Conservation (phyloP, 352 stramenopile species). For the Phytophthora parvispora region DNA sequence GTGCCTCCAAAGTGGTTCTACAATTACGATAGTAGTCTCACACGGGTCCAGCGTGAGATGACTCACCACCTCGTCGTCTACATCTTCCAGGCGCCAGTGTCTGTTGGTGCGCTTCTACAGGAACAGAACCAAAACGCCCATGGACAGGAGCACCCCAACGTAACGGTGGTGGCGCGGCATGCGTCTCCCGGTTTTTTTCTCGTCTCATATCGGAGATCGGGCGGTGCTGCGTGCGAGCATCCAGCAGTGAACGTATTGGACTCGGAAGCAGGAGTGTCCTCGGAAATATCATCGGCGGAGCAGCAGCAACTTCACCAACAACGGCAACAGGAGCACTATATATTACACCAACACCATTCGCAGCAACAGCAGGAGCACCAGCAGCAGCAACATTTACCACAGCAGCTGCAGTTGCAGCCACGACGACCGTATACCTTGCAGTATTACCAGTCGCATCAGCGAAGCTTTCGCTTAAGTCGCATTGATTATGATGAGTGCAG, state of each 20-base stretch:
- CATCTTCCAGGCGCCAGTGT: conserved; percentile 21
- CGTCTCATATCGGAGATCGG: conserved; percentile 36
- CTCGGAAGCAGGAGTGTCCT: neutral
- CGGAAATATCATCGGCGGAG: neutral
- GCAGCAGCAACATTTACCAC: neutral
- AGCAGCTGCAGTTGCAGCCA: too few relatives aligned
- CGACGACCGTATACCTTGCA: too few relatives aligned
- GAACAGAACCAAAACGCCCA: neutral
- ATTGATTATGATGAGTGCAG: neutral
- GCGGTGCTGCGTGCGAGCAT: neutral
- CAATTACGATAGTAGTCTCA: conserved; percentile 43
- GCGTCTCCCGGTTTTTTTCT: conserved; percentile 31
- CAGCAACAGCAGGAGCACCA: neutral
- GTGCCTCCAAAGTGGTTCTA: conserved; percentile 44
- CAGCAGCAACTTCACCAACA: neutral
- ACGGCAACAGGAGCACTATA: neutral
- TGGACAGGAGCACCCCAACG: neutral
- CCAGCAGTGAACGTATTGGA: neutral
- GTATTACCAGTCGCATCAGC: too few relatives aligned
- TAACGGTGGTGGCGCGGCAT: conserved; percentile 19
- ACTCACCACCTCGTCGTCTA: conserved; percentile 40
- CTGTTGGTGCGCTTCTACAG: neutral
- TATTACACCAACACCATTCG: neutral
- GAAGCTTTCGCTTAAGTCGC: neutral
- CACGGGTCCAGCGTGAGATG: conserved; percentile 42